These are phyloP conservation scores for Pleurotus pulmonarius DNA, from an alignment of 768 basidiomycete species.

Conservation along the genomic window DNA sequence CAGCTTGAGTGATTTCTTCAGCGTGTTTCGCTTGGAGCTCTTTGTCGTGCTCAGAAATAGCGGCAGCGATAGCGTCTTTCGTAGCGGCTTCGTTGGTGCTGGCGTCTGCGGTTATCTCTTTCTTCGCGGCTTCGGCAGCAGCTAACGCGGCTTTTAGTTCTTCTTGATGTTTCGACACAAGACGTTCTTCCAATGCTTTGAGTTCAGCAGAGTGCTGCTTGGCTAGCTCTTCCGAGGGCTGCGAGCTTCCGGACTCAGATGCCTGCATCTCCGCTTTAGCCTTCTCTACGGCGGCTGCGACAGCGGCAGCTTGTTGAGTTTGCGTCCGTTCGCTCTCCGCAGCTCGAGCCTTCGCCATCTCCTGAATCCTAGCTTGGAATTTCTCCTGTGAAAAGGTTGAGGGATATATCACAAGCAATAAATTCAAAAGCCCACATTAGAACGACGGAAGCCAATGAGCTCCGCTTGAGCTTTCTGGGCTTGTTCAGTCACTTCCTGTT, in stretches of 20 bases:
- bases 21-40: slow-evolving; percentile 42
- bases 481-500: slow-evolving; percentile 37
- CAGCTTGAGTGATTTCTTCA: slow-evolving; percentile 58
- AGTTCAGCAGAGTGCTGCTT: slow-evolving; percentile 63
- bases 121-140: slow-evolving; percentile 37
- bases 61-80: slow-evolving; percentile 41
- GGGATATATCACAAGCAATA: background rate
- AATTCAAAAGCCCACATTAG: slow-evolving; percentile 28
- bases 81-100: slow-evolving; percentile 21
- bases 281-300: slow-evolving; percentile 58
- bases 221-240: slow-evolving; percentile 33
- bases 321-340: slow-evolving; percentile 39
- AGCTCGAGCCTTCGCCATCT: slow-evolving; percentile 48
- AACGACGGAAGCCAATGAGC: slow-evolving; percentile 35
- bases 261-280: slow-evolving; percentile 41
- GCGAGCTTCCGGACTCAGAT: slow-evolving; percentile 15
- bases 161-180: slow-evolving; percentile 48
- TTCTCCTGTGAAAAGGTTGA: slow-evolving; percentile 45
- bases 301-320: slow-evolving; percentile 41
- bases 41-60: slow-evolving; percentile 45
- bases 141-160: slow-evolving; percentile 54
- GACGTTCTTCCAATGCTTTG: slow-evolving; percentile 46
- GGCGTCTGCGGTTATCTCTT: slow-evolving; percentile 19
- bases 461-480: slow-evolving; percentile 41
- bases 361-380: slow-evolving; percentile 50